Base-by-base conservation (phyloP, 1,284 basidiomycete species). In the Hypsizygus ulmarius region DNA sequence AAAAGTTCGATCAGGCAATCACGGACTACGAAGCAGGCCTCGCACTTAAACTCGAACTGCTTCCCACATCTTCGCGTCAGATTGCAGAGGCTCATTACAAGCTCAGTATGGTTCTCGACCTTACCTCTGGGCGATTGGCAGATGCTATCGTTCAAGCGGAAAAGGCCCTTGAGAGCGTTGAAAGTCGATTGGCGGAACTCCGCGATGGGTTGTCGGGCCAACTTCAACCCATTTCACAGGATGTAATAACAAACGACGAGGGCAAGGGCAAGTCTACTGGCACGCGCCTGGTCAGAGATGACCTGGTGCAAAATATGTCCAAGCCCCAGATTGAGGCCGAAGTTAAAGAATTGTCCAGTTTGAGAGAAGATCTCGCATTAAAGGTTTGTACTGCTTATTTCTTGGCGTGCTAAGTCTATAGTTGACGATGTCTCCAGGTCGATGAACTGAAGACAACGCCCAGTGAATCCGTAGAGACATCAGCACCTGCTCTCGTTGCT, bases 1-100 rank as follows among this genome's bases (percentile, higher is more conserved):
- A 96, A 67, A 95, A 95, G 71, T 95, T 96, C 63, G 87, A 91
- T 52, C 89, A 94, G 65, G 93, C 92, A 0, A 88, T 92, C 46
- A 75, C 77, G 15, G 92, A 96, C 65, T 95, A 92, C 61, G 79
- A 79, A 40, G 76, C 81, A 0, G 89, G 85, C 0, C 78, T 93
- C 9, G 64, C 70, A 5, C 77, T 93, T 62, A 91, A 94, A 64
- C 64, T 68, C 19, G 70, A 78, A 9, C 73, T 93, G 16, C 78
- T 94, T 4, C 88, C 92, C 0, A 63, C 74, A 8, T 88, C 87
- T 9, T 93, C 91, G 7, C 84, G 93, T 39, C 87, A 92, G 57
- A 84, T 95, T 58, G 91, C 93, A 0, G 89, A 91, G 63, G 89
- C 85, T 2, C 91, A 94, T 64, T 95, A 93, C 64, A 93, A 93